Percentiles rank a stretch among this genome's conserved stretches.
Evolutionary conservation across 768 basidiomycete genomes (phyloP).

Genomic region (Tephrocybe rancida): DNA sequence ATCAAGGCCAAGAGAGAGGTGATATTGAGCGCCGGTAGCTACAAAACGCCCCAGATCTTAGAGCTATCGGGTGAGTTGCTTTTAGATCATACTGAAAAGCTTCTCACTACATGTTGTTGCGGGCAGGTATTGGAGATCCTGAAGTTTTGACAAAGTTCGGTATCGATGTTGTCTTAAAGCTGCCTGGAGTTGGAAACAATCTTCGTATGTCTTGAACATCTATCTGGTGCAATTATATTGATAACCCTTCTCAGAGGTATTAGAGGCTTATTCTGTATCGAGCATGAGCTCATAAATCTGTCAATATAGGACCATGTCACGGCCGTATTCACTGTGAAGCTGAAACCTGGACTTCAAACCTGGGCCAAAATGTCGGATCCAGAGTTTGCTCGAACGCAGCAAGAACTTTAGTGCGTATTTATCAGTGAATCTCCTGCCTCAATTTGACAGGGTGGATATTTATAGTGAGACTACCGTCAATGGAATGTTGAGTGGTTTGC

Average conservation of each 20-base stretch:
- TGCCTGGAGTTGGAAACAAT: constrained; percentile 14
- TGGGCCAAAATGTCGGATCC: neutral
- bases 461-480: neutral
- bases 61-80: constrained; percentile 10
- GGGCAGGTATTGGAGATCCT: constrained; percentile 9
- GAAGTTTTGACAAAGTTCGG: neutral
- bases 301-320: neutral
- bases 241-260: neutral
- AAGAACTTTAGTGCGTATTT: neutral
- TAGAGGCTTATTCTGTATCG: neutral
- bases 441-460: neutral
- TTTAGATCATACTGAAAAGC: no score
- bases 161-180: constrained; percentile 4
- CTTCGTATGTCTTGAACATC: constrained; percentile 2
- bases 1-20: constrained; percentile 7
- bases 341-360: neutral
- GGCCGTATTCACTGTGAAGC: neutral
- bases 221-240: neutral
- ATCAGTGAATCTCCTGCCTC: neutral
- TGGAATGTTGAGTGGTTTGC: neutral
- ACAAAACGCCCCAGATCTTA: constrained; percentile 5
- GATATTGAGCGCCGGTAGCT: constrained; percentile 7
- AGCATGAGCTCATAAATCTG: neutral
- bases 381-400: neutral
- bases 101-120: neutral